Evolutionary conservation across 202 grass and related monocot species (phyloP).

Genomic region (Tripidium arundinaceum): DNA sequence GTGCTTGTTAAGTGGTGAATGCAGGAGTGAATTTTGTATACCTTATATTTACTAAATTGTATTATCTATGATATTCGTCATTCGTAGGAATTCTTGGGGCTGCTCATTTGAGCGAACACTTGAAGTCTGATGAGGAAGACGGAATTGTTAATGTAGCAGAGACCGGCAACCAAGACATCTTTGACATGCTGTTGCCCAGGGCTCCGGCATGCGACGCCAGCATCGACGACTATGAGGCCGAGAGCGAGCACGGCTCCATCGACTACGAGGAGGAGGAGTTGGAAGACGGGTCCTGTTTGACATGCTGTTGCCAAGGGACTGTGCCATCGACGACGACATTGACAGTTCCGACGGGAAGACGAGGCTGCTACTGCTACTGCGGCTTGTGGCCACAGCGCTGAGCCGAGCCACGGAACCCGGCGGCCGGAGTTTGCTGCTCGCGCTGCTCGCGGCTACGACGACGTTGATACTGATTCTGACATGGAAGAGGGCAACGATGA

Average conservation of each 20-base stretch:
- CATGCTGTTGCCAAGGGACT: not conserved
- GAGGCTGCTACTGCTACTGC: not conserved
- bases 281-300: not conserved
- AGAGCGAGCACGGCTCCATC: not conserved
- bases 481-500: not conserved
- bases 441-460: not conserved
- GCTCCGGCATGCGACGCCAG: not conserved
- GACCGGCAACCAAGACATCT: too few species aligned
- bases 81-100: slow-evolving; percentile 37
- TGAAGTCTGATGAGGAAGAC: slow-evolving; percentile 42
- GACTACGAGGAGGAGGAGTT: not conserved
- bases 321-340: too few species aligned
- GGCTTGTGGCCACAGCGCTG: not conserved
- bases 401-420: not conserved
- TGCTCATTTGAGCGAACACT: slow-evolving; percentile 19
- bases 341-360: not conserved
- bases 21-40: not conserved
- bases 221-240: not conserved
- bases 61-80: slow-evolving; percentile 1
- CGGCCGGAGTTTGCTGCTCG: not conserved
- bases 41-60: not conserved
- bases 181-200: too few species aligned
- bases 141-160: too few species aligned
- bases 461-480: not conserved
- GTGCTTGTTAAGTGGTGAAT: too few species aligned